Percentiles rank a stretch among this genome's conserved stretches.
Conservation (phyloP, 257 asterid species). For the Marsdenia floribunda region DNA sequence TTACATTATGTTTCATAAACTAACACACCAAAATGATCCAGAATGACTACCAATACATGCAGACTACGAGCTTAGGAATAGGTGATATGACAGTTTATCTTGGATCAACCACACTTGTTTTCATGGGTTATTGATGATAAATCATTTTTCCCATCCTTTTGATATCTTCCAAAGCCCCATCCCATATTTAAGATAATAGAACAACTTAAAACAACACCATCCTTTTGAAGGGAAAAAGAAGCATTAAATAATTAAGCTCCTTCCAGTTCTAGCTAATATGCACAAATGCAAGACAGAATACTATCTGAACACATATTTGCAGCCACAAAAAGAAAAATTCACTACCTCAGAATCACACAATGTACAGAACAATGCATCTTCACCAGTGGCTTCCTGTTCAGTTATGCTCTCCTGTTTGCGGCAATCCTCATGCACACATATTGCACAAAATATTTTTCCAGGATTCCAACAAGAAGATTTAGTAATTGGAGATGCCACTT, state of each 20-base stretch:
- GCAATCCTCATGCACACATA: constrained; percentile 86
- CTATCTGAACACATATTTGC: not conserved
- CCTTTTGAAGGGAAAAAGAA: not conserved
- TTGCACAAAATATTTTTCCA: constrained; percentile 63
- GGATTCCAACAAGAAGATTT: constrained; percentile 43
- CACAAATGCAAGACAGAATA: not conserved
- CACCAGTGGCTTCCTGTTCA: constrained; percentile 65
- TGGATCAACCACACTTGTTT: not conserved
- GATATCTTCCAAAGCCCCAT: not conserved
- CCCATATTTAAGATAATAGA: not conserved
- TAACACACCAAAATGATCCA: not conserved
- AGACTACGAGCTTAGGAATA: not conserved
- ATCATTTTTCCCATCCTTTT: not conserved
- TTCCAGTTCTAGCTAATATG: not conserved
- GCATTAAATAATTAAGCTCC: not conserved
- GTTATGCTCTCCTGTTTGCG: constrained; percentile 50
- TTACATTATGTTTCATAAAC: not conserved
- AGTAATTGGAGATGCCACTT: constrained; percentile 37
- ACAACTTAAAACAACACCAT: not conserved
- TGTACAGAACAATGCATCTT: constrained; percentile 97
- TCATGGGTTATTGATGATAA: not conserved
- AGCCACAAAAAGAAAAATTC: not conserved
- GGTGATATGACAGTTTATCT: not conserved
- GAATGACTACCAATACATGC: not conserved
- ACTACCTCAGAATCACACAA: constrained; percentile 93